Base-by-base conservation (phyloP, 2,329 filamentous ascomycete genomes). In the Penicillium hesseltinei region DNA sequence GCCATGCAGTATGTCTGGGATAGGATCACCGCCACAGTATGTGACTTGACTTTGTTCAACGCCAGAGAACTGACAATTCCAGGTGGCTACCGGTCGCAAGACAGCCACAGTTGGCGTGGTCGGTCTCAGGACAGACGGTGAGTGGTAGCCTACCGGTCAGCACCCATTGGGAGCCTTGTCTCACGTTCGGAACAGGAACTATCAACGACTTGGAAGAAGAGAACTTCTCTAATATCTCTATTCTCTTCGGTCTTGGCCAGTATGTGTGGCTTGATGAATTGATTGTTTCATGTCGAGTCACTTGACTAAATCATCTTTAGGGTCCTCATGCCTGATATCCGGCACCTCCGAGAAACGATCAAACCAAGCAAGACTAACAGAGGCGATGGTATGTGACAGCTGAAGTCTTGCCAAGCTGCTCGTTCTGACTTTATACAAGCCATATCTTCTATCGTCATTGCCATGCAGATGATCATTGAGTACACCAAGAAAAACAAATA, bases 1-100 rank as follows among this genome's bases (percentile, higher is more conserved):
- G 85, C 86, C 47, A 87, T 97, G 85, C 85, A 86, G 61, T 99
- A 96, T 76, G 84, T 97, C 49, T 99, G 93, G 92, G 93, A 97
- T 80, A 94, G 90, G 72, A 89, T 95, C 64, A 88, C 88, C 5
- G 85, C 84, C 8, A 91, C 87, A 4, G 88, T 91, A 74, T 75
- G 82, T 45, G 73, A 10, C 23, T 51, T 54, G 11, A 39, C 36
- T 33, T 25, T 56, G 19, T 21, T 55, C 27, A 59, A 27, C 21
- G 6, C 31, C 21, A 17, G 48, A 13, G 6, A 21, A 17, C 29
- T 52, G 36, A 57, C 21, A 36, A 29, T 29, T 11, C 7, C 25
- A 84, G 81, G 79, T 86, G 38, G 79, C 81, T 31, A 87, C 81
- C n/a, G 87, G 85, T 29, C 84, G 90, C 49, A 93, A 92, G 72